A percentile compares a stretch with the other conserved stretches of the same genome.
phyloP scores from a whole-genome alignment of 2,329 filamentous ascomycete genomes.

The Colletotrichum camelliae region DNA sequence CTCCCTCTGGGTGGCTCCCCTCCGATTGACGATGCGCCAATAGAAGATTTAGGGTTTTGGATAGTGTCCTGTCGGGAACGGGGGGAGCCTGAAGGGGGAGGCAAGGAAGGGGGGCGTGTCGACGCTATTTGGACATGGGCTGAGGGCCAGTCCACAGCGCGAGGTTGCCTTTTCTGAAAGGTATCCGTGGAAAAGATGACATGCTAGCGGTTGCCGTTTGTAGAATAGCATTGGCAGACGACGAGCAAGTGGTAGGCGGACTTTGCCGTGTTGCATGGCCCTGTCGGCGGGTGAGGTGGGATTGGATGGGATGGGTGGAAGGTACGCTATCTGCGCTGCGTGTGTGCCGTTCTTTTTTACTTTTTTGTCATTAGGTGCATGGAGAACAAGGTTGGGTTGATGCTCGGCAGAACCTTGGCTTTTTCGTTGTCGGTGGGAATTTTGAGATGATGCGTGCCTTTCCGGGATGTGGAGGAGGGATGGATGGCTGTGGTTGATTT shows the following conservation, averaged over 20 bases:
- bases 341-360: neutral
- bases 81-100: neutral
- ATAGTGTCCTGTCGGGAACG: neutral
- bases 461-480: neutral
- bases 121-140: neutral
- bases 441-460: neutral
- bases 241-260: neutral
- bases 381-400: neutral
- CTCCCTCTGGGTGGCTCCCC: neutral
- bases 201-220: neutral
- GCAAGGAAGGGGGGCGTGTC: neutral
- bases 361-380: neutral
- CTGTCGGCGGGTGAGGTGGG: neutral
- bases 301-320: neutral
- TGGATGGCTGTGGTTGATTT: neutral
- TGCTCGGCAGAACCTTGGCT: neutral
- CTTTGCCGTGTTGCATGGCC: neutral
- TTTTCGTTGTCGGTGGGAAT: neutral
- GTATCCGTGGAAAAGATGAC: neutral
- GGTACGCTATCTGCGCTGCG: neutral
- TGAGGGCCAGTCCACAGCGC: neutral
- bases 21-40: slow-evolving; percentile 2
- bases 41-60: neutral
- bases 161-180: neutral
- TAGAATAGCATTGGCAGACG: neutral